Base-by-base conservation (phyloP, 257 asterid genomes). In the Galeopsis tetrahit region DNA sequence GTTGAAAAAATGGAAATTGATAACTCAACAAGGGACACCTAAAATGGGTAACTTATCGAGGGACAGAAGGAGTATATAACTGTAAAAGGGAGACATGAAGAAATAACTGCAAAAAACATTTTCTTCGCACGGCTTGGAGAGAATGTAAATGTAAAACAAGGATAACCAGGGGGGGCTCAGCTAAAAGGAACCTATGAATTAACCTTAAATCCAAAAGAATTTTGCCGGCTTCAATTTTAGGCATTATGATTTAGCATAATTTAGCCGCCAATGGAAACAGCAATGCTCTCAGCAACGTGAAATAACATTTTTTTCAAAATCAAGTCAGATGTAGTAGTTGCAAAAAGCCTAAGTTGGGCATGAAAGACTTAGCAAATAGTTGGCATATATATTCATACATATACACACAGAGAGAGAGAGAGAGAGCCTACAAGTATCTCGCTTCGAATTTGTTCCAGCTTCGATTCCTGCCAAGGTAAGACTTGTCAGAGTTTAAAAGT, bases 381-480 rank as follows among this genome's bases (percentile, higher is more conserved):
- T 34, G 10, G 10, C 11, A 55, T 33, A 33, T 5, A 65, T 5
- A 39, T 4, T 6, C 2, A 7, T 9, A 9, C 6, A 15, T 9
- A 9, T 5, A 39, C 0, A 53, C 3, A 36, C 5, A 11, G 5
- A 51, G 1, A 33, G 8, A 6, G 8, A 75, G 62, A 75, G 77
- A 67, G 81, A 71, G 81, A 42, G 60, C 80, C 44, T 80, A 95
- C 99, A 85, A 80, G 83, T 83, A 92, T 66, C 79, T 92, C 90
- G 40, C 73, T 76, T 52, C 75, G 93, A 71, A 92, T 60, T 57
- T 71, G 74, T 75, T 87, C 97, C 85, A 95, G 83, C 79, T 85
- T 95, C 40, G 88, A 82, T 79, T 92, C 99, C 99, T 95, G 92
- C 78, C 74, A 82, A 79, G 62, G 70, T 57, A 71, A 69, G 62